Base-by-base conservation (phyloP, 2,329 filamentous ascomycete genomes). In the Myriangium duriaei region DNA sequence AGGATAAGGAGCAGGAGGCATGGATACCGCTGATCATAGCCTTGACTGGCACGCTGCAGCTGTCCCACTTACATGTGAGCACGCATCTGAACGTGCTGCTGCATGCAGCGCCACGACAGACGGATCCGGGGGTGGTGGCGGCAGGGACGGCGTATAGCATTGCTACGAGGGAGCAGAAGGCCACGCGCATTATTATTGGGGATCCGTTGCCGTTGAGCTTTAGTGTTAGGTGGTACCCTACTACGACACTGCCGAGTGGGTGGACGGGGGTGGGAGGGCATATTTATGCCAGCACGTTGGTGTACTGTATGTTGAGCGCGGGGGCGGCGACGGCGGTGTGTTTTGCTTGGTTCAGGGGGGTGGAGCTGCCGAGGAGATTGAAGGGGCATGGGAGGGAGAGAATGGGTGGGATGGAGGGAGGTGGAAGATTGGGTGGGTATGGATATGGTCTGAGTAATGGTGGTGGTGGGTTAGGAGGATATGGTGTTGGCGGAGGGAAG, bases 11-110 rank as follows among this genome's bases (percentile, higher is more conserved):
- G 13, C 58, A 59, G 35, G 50, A 56, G 11, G 46, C 62, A 11
- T 86, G 82, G 62, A 82, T 88, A 11, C 87, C 88, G 0, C 69
- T 94, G 26, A 81, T 92, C 5, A 84, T 98, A 46, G 87, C 87
- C 2, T 65, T 98, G 12, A 81, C 87, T 10, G 91, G 91, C 2
- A 93, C 84, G 0, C 69, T 96, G 13, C 87, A 98, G 61, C 67
- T 79, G 35, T 85, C 78, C 57, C 91, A 95, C 59, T 68, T 98
- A 50, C 91, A 96, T 62, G 75, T 98, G 48, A 82, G 81, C 53
- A 88, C 86, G 4, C 77, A 84, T 53, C 71, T 96, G 58, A 96
- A 96, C 56, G 77, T 96, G 44, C 68, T 96, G 39, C 69, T 95
- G 48, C 91, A 77, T 63, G 47, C 79, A 67, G 62, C 76, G 71